Base-by-base conservation (phyloP, 2,329 filamentous ascomycete species). In the Coleophoma crateriformis region DNA sequence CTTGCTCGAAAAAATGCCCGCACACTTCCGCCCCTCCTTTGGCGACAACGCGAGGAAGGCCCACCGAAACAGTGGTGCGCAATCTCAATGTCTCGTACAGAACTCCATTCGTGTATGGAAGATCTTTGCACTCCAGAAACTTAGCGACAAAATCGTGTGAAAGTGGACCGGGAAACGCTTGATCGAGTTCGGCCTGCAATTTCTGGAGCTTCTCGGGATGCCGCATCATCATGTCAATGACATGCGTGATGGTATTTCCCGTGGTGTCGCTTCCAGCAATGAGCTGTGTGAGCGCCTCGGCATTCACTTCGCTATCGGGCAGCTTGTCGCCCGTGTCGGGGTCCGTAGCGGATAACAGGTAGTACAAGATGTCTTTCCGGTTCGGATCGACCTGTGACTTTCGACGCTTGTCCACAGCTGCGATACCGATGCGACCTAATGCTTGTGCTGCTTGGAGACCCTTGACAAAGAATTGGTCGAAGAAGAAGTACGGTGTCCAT, bases 231-330 rank as follows among this genome's bases (percentile, higher is more conserved):
- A 90, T 86, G 71, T 83, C 94, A 0, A 95, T 76, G 35, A 95
- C 74, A 0, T 89, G 35, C 14, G 35, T 38, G 11, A 64, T 84
- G 0, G 89, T 85, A 70, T 88, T 89, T 48, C 80, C 84, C 0
- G 85, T 88, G 0, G 86, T 89, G 66, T 89, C 86, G 45, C 77
- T 82, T 19, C 85, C 85, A 1, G 86, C 85, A 59, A 89, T 95
- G 42, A 95, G 78, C 67, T 95, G 89, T 0, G 90, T 95, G 38
- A 95, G 72, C 3, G 89, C 90, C 69, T 95, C 90, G 39, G 89
- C 89, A 0, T 88, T 92, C 45, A 95, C 75, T 64, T 95, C 89
- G 57, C 87, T 78, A 7, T 87, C 84, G 0, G 95, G 77, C 7
- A 81, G 83, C 53, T 87, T 73, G 50, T 89, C 90, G 13, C 63